Evolutionary conservation across 75 land plant genomes (phyloP).

Genomic region (Sequoia sempervirens): DNA sequence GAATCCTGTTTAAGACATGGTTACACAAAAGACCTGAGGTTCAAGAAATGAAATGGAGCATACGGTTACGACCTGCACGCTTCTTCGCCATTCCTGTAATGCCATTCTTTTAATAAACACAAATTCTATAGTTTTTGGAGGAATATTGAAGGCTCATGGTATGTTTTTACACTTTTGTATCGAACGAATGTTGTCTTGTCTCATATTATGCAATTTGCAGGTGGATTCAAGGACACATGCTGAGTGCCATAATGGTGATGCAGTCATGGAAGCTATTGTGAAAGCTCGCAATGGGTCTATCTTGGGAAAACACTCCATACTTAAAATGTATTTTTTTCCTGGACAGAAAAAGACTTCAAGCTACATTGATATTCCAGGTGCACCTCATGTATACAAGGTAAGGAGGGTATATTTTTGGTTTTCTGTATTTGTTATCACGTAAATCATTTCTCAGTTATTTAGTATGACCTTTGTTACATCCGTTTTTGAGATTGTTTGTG

Average conservation of each 20-base stretch:
- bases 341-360: slow-evolving; percentile 78
- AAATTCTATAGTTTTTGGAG: not conserved
- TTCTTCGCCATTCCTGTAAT: slow-evolving; percentile 82
- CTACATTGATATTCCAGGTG: slow-evolving; percentile 65
- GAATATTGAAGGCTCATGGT: not conserved
- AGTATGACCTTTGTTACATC: not conserved
- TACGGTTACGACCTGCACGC: slow-evolving; percentile 83
- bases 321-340: slow-evolving; percentile 96
- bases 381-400: slow-evolving; percentile 96
- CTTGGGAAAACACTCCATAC: slow-evolving; percentile 82
- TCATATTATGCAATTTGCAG: slow-evolving; percentile 33
- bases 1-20: slow-evolving; percentile 80
- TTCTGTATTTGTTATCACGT: not conserved
- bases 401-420: not conserved
- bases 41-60: slow-evolving; percentile 98
- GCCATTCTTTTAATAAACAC: slow-evolving; percentile 1
- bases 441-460: not conserved
- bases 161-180: not conserved
- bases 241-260: slow-evolving; percentile 77
- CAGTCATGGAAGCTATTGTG: slow-evolving; percentile 89
- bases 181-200: not conserved
- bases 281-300: slow-evolving; percentile 90
- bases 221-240: slow-evolving; percentile 57
- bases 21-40: slow-evolving; percentile 80
- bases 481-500: not conserved